phyloP scores from a whole-genome alignment of 768 basidiomycete species.

The Xerocomellus amylosporus region DNA sequence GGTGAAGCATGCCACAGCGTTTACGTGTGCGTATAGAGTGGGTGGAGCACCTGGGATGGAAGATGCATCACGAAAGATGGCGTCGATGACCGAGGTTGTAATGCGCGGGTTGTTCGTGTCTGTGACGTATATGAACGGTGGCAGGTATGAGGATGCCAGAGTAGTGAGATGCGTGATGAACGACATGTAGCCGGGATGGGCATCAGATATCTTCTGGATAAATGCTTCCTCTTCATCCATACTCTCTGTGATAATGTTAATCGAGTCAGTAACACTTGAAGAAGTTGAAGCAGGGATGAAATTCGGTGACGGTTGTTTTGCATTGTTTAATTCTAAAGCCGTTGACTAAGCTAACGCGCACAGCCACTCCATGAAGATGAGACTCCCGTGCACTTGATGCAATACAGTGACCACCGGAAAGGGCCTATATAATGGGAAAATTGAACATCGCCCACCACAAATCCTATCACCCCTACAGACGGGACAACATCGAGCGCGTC shows the following conservation, averaged over 20 bases:
- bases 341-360: conserved; percentile 7
- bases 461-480: conserved; percentile 82
- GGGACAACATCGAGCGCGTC: conserved; percentile 82
- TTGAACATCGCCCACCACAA: conserved; percentile 91
- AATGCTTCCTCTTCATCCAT: conserved; percentile 21
- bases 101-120: conserved; percentile 51
- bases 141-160: conserved; percentile 41
- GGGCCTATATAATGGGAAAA: too few relatives aligned
- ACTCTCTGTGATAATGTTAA: background rate
- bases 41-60: conserved; percentile 17
- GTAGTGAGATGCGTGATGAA: conserved; percentile 26
- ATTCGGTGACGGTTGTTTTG: conserved; percentile 1
- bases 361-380: background rate
- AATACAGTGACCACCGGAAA: too few relatives aligned
- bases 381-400: too few relatives aligned
- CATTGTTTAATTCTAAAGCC: conserved; percentile 14
- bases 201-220: conserved; percentile 2
- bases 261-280: background rate
- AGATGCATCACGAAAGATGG: conserved; percentile 11
- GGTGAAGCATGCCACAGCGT: conserved; percentile 60
- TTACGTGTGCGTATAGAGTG: conserved; percentile 45
- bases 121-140: conserved; percentile 67
- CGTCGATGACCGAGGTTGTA: conserved; percentile 38
- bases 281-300: background rate
- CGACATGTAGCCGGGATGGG: conserved; percentile 24